Evolutionary conservation across 306 rosid species (phyloP), one percentile per base, ranked within the genome.

Genomic region (Casuarina glauca): DNA sequence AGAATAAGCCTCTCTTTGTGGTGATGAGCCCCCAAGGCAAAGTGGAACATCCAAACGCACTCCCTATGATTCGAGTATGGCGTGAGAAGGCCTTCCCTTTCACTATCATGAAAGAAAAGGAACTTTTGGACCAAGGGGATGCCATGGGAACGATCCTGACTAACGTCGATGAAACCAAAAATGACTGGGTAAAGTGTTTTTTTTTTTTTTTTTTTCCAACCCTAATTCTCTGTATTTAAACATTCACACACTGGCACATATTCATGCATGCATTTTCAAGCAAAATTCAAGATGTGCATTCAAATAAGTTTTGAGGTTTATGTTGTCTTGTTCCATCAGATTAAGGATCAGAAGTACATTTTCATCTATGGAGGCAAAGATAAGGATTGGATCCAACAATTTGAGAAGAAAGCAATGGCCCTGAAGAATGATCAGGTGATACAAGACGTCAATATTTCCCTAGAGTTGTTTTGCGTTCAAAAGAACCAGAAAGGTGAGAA

Each of bases 321-420:
- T 8, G 12, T 2, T 48, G 11, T 48, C 51, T 42, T 17, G 60
- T 53, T 36, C 26, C 6, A 32, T 58, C 84, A 91, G 97, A 49
- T 85, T 0, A 76, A 79, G 42, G 84, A 92, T 78, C 77, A 82
- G 0, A 92, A 80, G 60, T 77, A 76, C 52, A 87, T 90, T 12
- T 74, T 92, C 82, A 84, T 88, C 69, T 87, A 88, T 10, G 92
- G 97, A 20, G 93, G 95, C 4, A 69, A 82, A 2, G 89, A 82
- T 81, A 74, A 79, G 2, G 84, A 74, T 0, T 90, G 92, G 94
- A 72, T 91, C 48, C 89, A 91, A 15, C 79, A 86, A 50, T 88
- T 90, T 72, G 84, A 76, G 0, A 85, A 83, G 74, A 83, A 74
- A 32, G 91, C 79, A 0, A 79, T 64, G 1, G 58, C 66, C 11